phyloP scores from a whole-genome alignment of 2,329 filamentous ascomycete genomes.

The Monilinia polystroma region DNA sequence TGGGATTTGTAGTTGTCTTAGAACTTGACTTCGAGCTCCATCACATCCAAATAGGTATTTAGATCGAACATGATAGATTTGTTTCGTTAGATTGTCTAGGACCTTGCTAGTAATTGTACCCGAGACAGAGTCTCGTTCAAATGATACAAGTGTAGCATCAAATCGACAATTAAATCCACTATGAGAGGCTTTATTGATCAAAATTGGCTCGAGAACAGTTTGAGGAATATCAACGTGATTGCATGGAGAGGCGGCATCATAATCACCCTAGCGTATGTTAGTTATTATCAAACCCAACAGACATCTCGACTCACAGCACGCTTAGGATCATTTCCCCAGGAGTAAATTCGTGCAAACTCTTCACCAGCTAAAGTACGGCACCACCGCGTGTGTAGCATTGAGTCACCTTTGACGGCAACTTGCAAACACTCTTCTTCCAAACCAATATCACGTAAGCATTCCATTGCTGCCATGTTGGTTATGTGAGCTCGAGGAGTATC shows the following conservation, averaged over 20 bases:
- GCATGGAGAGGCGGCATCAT: constrained; percentile 47
- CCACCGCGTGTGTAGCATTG: constrained; percentile 54
- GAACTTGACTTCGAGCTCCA: constrained; percentile 49
- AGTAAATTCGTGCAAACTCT: constrained; percentile 51
- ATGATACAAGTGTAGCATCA: constrained; percentile 44
- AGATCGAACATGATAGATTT: constrained; percentile 48
- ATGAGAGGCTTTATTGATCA: constrained; percentile 45
- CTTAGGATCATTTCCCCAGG: constrained; percentile 51
- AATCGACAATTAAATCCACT: constrained; percentile 47
- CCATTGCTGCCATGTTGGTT: constrained; percentile 57
- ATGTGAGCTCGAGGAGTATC: constrained; percentile 60
- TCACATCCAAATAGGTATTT: constrained; percentile 61
- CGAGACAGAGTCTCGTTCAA: constrained; percentile 30
- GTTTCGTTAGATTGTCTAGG: constrained; percentile 42
- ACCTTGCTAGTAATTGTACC: constrained; percentile 40
- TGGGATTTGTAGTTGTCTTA: constrained; percentile 49
- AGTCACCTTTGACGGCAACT: constrained; percentile 43
- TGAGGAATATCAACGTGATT: constrained; percentile 48
- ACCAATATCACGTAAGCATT: constrained; percentile 54
- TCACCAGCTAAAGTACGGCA: constrained; percentile 52
- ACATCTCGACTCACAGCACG: constrained; percentile 41
- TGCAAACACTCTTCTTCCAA: constrained; percentile 46
- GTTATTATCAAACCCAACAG: neutral
- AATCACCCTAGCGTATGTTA: constrained; percentile 42
- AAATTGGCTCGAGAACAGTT: constrained; percentile 49